Percentiles rank a stretch among this genome's conserved stretches.
These are phyloP conservation scores for Penicillium thymicola DNA, from an alignment of 2,329 filamentous ascomycete species.

Conservation along the genomic window DNA sequence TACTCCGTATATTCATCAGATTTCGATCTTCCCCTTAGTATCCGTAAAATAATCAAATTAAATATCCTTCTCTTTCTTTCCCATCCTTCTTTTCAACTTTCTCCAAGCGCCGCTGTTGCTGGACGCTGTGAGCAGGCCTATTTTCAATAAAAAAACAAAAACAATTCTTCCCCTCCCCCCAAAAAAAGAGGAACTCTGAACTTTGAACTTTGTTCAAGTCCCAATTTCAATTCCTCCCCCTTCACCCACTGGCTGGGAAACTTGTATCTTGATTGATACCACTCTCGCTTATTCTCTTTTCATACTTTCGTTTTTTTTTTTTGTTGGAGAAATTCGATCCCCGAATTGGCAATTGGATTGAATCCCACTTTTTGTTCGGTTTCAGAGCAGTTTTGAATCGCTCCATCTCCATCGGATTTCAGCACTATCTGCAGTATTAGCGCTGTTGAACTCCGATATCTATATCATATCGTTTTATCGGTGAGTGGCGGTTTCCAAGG, in stretches of 20 bases:
- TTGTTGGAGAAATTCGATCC: not conserved
- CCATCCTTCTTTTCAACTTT: conserved; percentile 18
- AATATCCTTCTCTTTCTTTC: conserved; percentile 6
- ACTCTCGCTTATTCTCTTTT: conserved; percentile 16
- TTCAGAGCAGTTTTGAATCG: conserved; percentile 4
- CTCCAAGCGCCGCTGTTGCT: conserved; percentile 35
- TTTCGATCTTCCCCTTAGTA: not conserved
- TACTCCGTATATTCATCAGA: not conserved
- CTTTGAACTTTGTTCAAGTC: conserved; percentile 7
- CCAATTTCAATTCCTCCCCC: conserved; percentile 18
- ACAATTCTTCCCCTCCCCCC: not conserved
- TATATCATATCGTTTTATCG: not conserved
- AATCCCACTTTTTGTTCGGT: not conserved
- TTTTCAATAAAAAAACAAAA: conserved; percentile 15
- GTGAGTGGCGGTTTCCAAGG: not conserved
- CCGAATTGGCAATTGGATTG: not conserved
- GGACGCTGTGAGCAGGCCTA: conserved; percentile 38
- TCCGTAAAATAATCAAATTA: not conserved
- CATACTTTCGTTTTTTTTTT: not conserved
- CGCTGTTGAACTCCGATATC: not conserved
- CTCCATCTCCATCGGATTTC: not conserved
- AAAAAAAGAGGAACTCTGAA: conserved; percentile 9
- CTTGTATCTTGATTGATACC: conserved; percentile 21
- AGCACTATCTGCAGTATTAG: not conserved
- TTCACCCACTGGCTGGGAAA: conserved; percentile 31